phyloP scores from a whole-genome alignment of 345 rosid genomes.

The Pistacia atlantica region DNA sequence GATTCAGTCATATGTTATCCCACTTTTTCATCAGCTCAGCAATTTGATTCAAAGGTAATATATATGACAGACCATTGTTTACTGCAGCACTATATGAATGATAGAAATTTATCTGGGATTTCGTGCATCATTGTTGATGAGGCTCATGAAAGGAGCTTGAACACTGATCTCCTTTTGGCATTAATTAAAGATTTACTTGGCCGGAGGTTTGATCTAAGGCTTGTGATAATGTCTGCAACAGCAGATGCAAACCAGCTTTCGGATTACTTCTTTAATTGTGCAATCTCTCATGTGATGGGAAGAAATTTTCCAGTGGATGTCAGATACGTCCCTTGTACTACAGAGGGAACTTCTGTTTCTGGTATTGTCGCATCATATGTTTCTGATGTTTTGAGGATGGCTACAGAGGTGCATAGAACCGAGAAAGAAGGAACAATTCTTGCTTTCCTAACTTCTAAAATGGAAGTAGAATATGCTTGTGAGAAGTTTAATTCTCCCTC shows the following conservation, averaged over 20 bases:
- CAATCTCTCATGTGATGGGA: slow-evolving; percentile 56
- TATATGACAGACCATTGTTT: slow-evolving; percentile 89
- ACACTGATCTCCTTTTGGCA: slow-evolving; percentile 88
- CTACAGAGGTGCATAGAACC: slow-evolving; percentile 52
- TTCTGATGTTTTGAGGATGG: slow-evolving; percentile 60
- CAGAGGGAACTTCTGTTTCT: slow-evolving; percentile 38
- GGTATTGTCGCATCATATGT: slow-evolving; percentile 61
- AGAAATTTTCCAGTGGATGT: slow-evolving; percentile 84
- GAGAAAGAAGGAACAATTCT: slow-evolving; percentile 84
- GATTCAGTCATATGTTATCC: slow-evolving; percentile 52
- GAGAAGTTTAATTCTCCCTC: slow-evolving; percentile 58
- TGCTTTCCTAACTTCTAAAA: slow-evolving; percentile 87
- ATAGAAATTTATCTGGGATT: slow-evolving; percentile 66
- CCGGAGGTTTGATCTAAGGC: slow-evolving; percentile 61
- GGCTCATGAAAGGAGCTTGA: slow-evolving; percentile 97
- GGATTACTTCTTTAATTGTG: slow-evolving; percentile 66
- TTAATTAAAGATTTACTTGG: slow-evolving; percentile 60
- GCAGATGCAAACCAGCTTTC: slow-evolving; percentile 86
- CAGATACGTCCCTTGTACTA: slow-evolving; percentile 52
- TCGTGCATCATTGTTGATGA: slow-evolving; percentile 85
- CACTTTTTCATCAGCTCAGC: slow-evolving; percentile 59
- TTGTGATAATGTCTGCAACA: slow-evolving; percentile 95
- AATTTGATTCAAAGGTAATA: slow-evolving; percentile 56
- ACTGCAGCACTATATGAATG: slow-evolving; percentile 71
- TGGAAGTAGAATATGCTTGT: slow-evolving; percentile 95